A percentile compares a stretch with the other conserved stretches of the same genome.
phyloP scores from a whole-genome alignment of 768 basidiomycete species.

The Suillus hirtellus region DNA sequence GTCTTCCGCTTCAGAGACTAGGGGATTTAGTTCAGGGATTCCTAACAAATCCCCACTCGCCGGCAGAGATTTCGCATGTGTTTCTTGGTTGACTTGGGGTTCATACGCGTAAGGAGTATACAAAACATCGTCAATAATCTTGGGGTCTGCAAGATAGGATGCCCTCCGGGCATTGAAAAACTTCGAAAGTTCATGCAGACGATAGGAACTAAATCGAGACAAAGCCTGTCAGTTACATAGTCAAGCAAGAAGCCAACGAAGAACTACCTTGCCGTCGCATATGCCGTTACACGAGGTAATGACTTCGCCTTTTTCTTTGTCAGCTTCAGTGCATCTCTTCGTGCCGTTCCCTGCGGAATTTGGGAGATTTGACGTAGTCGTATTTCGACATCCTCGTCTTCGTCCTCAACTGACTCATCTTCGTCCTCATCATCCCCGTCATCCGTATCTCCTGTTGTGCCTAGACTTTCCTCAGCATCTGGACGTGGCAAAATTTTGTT shows the following conservation, averaged over 20 bases:
- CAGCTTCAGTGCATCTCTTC: slow-evolving; percentile 83
- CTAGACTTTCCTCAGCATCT: slow-evolving; percentile 44
- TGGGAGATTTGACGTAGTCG: slow-evolving; percentile 71
- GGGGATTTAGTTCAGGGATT: slow-evolving; percentile 59
- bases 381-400: slow-evolving; percentile 60
- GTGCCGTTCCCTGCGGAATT: slow-evolving; percentile 92
- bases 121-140: slow-evolving; percentile 88
- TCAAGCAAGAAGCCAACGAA: neutral
- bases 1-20: slow-evolving; percentile 30
- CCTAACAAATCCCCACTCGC: slow-evolving; percentile 73
- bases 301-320: slow-evolving; percentile 96
- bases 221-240: slow-evolving; percentile 1
- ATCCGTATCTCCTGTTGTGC: slow-evolving; percentile 62
- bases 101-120: slow-evolving; percentile 92
- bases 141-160: slow-evolving; percentile 84
- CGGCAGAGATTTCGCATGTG: slow-evolving; percentile 26
- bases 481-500: slow-evolving; percentile 19
- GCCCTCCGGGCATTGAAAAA: slow-evolving; percentile 83
- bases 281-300: slow-evolving; percentile 91
- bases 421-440: slow-evolving; percentile 63
- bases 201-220: slow-evolving; percentile 66
- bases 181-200: slow-evolving; percentile 83
- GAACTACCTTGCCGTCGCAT: slow-evolving; percentile 85
- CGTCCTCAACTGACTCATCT: slow-evolving; percentile 57
- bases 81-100: slow-evolving; percentile 37